Evolutionary conservation across 192 early-diverging fungal genomes (phyloP).

Genomic region (Mortierella alpina): DNA sequence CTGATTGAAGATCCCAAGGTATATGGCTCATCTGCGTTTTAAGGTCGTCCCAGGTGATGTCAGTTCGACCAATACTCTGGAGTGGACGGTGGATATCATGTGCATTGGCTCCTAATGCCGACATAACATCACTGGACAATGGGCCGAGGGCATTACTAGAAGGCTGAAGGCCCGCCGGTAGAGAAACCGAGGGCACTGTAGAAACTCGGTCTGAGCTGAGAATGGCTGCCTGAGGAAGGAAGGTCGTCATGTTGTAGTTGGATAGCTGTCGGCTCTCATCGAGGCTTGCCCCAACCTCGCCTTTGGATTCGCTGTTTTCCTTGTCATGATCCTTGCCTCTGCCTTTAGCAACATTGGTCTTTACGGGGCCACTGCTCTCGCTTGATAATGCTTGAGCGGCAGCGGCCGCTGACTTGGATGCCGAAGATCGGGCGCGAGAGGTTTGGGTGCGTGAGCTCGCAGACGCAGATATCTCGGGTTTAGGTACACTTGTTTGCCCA

Average conservation of each 20-base stretch:
- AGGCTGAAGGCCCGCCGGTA: slow-evolving; percentile 9
- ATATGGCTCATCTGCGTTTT: slow-evolving; percentile 29
- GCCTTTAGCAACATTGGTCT: not conserved
- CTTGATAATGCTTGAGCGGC: not conserved
- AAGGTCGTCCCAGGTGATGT: slow-evolving; percentile 39
- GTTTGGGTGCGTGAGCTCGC: slow-evolving; percentile 4
- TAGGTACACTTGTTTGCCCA: not conserved
- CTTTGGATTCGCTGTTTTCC: not conserved
- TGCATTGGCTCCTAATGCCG: not conserved
- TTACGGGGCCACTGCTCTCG: not conserved
- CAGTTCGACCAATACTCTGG: slow-evolving; percentile 3
- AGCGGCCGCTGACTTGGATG: slow-evolving; percentile 5
- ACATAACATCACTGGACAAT: slow-evolving; percentile 14
- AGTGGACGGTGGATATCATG: slow-evolving; percentile 3
- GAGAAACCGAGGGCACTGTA: not conserved
- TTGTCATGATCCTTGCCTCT: not conserved
- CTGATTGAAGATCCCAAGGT: slow-evolving; percentile 35
- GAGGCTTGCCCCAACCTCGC: not conserved
- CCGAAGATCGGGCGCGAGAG: slow-evolving; percentile 1
- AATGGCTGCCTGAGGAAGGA: slow-evolving; percentile 17
- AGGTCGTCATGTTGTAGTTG: slow-evolving; percentile 7
- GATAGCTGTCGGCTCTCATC: not conserved
- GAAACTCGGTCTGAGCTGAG: slow-evolving; percentile 1
- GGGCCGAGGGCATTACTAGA: slow-evolving; percentile 17
- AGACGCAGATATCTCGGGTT: not conserved